Conservation (phyloP, 495 filamentous ascomycete genomes). For the Aspergillus sclerotiicarbonarius region DNA sequence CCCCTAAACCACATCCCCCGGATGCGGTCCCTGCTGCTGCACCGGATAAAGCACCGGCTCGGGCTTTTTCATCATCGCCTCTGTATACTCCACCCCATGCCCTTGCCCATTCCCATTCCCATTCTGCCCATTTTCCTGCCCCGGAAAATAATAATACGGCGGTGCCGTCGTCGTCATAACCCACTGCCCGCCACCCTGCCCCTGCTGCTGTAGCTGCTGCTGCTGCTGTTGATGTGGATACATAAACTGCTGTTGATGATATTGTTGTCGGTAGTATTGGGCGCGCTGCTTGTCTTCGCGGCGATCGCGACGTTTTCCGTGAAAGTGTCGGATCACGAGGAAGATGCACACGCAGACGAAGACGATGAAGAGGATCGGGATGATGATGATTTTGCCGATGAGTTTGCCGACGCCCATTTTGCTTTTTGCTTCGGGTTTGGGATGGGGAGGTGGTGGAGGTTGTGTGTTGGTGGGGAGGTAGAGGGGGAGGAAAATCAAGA, state of each 20-base stretch:
- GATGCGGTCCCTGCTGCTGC: neutral
- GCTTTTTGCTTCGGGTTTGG: neutral
- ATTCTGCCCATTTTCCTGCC: neutral
- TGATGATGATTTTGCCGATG: slow-evolving; percentile 6
- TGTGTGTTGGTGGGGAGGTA: neutral
- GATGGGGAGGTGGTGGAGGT: neutral
- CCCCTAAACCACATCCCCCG: neutral
- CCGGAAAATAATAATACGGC: neutral
- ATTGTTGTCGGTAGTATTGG: neutral
- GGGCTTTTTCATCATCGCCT: neutral
- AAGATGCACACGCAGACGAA: neutral
- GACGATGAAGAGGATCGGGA: slow-evolving; percentile 1
- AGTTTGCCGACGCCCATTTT: slow-evolving; percentile 1
- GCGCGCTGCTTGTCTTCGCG: neutral
- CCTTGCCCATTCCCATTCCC: too few species aligned
- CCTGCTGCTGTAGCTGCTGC: neutral
- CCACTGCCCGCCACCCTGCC: neutral
- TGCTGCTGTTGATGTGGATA: neutral
- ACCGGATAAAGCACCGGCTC: slow-evolving; percentile 1
- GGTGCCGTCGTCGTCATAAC: neutral
- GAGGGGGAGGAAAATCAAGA: neutral
- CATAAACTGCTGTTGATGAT: neutral
- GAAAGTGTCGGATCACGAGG: neutral
- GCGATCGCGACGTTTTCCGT: neutral
- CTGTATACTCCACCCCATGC: too few species aligned